Evolutionary conservation across 2,329 filamentous ascomycete species (phyloP).

Genomic region (Colletotrichum cuscutae): DNA sequence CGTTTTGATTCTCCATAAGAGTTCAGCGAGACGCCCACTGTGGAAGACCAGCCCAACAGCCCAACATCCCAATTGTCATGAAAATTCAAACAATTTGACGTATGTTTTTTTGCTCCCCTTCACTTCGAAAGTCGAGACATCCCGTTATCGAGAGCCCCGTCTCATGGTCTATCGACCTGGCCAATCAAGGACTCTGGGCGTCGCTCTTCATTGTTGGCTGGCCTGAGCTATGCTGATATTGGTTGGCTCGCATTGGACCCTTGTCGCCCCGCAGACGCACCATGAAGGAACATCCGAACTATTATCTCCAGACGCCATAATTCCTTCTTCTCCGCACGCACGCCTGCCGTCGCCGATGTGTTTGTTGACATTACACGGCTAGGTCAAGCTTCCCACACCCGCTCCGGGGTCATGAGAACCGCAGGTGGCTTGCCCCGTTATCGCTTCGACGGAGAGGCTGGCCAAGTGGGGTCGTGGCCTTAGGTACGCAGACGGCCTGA

Average conservation of each 20-base stretch:
- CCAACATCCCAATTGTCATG: background rate
- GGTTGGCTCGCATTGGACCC: background rate
- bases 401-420: background rate
- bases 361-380: background rate
- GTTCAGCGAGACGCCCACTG: background rate
- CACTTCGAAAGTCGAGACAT: background rate
- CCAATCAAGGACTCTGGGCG: background rate
- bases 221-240: conserved; percentile 23
- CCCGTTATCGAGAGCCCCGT: accelerated
- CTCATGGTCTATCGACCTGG: background rate
- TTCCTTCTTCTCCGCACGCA: background rate
- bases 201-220: background rate
- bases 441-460: background rate
- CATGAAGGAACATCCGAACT: background rate
- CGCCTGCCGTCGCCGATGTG: background rate
- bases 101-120: no score
- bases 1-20: background rate
- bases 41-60: accelerated
- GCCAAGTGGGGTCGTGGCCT: background rate
- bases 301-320: background rate
- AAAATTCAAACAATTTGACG: no score
- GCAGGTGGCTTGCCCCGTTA: background rate
- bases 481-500: background rate
- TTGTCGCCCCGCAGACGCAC: background rate
- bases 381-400: background rate